Conservation (phyloP, 495 filamentous ascomycete genomes). For the Podospora conica region DNA sequence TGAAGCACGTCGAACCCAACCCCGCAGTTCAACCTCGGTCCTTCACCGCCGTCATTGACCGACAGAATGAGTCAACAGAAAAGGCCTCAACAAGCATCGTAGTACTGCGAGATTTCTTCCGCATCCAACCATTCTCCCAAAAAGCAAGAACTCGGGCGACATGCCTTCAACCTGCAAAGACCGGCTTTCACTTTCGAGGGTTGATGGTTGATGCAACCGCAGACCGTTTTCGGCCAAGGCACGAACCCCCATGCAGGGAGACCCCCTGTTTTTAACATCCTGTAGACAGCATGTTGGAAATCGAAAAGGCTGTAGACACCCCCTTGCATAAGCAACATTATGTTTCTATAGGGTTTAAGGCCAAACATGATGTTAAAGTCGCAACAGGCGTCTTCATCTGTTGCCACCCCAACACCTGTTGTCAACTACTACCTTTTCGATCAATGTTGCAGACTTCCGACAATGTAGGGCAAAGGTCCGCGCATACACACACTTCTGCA, state of each 20-base stretch:
- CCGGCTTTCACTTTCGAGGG: constrained; percentile 4
- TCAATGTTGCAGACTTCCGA: too few relatives aligned
- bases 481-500: too few relatives aligned
- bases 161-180: not conserved
- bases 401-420: too few relatives aligned
- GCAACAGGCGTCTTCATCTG: too few relatives aligned
- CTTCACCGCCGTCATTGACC: constrained; percentile 3
- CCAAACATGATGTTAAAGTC: too few relatives aligned
- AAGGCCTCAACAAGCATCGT: not conserved
- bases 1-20: not conserved
- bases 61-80: constrained; percentile 9
- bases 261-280: too few relatives aligned
- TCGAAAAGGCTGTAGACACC: too few relatives aligned
- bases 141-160: not conserved
- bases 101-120: not conserved
- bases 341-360: too few relatives aligned
- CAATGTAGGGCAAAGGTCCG: too few relatives aligned
- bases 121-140: constrained; percentile 9
- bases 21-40: not conserved
- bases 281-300: too few relatives aligned
- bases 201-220: constrained; percentile 7
- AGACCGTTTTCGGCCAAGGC: constrained; percentile 19
- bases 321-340: too few relatives aligned
- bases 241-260: constrained; percentile 26
- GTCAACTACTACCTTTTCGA: too few relatives aligned